phyloP scores from a whole-genome alignment of 1,284 basidiomycete genomes.

The Melanopsichium pennsylvanicum region DNA sequence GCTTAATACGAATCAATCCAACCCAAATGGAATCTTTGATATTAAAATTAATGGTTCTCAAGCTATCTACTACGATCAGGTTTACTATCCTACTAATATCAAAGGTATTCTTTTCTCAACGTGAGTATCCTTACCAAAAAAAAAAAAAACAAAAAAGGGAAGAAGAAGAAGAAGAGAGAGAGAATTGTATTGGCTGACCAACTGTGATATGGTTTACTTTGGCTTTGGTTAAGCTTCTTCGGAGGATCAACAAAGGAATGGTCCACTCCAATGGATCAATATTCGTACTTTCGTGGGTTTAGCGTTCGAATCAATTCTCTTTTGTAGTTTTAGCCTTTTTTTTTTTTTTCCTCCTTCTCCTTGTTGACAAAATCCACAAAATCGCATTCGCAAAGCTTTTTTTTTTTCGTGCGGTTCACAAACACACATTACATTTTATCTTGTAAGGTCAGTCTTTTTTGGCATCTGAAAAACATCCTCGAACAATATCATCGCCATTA shows the following conservation, averaged over 20 bases:
- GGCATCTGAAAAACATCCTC: too few relatives aligned
- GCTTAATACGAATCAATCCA: not conserved
- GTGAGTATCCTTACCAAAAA: slow-evolving; percentile 10
- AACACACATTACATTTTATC: too few relatives aligned
- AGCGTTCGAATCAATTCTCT: slow-evolving; percentile 28
- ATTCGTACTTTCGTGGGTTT: slow-evolving; percentile 39
- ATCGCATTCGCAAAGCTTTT: too few relatives aligned
- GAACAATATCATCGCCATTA: too few relatives aligned
- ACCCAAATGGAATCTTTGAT: slow-evolving; percentile 26
- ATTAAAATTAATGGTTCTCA: slow-evolving; percentile 19
- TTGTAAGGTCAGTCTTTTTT: too few relatives aligned
- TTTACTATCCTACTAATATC: slow-evolving; percentile 18
- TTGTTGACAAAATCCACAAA: too few relatives aligned
- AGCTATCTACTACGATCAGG: slow-evolving; percentile 31
- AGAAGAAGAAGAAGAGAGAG: not conserved
- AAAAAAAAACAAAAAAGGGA: too few relatives aligned
- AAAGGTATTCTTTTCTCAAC: slow-evolving; percentile 47
- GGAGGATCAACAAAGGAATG: slow-evolving; percentile 38
- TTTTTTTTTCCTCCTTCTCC: too few relatives aligned
- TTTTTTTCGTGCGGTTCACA: too few relatives aligned
- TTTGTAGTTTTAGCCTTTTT: too few relatives aligned
- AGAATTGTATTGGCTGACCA: too few relatives aligned
- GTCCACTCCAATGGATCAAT: slow-evolving; percentile 34
- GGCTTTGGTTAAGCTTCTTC: slow-evolving; percentile 17
- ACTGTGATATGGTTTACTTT: too few relatives aligned